A percentile compares a stretch with the other conserved stretches of the same genome.
Evolutionary conservation across 257 asterid genomes (phyloP).

Genomic region (Mitragyna speciosa): DNA sequence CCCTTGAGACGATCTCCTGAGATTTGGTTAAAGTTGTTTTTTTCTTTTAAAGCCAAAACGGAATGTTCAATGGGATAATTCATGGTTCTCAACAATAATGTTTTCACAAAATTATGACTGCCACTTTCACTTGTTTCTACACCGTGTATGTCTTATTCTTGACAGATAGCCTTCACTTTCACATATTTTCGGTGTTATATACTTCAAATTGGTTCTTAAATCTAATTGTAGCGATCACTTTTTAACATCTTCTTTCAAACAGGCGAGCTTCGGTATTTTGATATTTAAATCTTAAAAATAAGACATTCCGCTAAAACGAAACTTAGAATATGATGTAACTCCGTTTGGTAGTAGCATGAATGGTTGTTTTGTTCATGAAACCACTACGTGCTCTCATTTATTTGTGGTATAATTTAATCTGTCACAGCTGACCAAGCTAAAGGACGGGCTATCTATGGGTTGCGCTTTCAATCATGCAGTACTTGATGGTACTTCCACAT

Average conservation of each 20-base stretch:
- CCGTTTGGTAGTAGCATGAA: too few species aligned
- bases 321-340: too few species aligned
- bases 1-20: not conserved
- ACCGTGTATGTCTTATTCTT: not conserved
- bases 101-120: too few species aligned
- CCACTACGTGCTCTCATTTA: not conserved
- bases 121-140: not conserved
- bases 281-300: too few species aligned
- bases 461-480: conserved; percentile 95
- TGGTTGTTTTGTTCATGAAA: too few species aligned
- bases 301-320: too few species aligned
- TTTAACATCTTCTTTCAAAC: too few species aligned
- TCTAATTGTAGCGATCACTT: not conserved
- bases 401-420: not conserved
- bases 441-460: conserved; percentile 84
- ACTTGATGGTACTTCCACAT: conserved; percentile 94
- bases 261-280: too few species aligned
- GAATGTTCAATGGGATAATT: not conserved
- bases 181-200: not conserved
- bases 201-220: not conserved
- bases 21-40: not conserved
- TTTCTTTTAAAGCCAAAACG: not conserved
- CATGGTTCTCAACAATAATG: not conserved
- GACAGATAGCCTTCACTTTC: not conserved
- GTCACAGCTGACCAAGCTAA: conserved; percentile 78